Conservation (phyloP, 768 basidiomycete genomes). For the Boletus sensibilis region DNA sequence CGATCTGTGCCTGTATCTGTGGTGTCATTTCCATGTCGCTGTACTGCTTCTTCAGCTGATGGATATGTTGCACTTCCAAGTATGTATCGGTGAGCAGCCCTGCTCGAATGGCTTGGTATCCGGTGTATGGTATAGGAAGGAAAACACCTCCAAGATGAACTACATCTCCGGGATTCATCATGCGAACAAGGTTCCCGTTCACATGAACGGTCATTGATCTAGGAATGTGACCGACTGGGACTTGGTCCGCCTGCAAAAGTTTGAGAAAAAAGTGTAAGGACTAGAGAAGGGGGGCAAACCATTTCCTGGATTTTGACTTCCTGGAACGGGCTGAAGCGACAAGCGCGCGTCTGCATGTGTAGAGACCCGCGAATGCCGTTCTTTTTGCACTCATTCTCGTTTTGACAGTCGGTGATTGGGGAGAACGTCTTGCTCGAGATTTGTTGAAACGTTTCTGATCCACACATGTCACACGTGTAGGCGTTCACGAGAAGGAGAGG, state of each 20-base stretch:
- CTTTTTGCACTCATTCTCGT: conserved; percentile 78
- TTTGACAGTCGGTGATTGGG: conserved; percentile 87
- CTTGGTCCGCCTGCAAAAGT: conserved; percentile 82
- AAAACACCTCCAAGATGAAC: conserved; percentile 96
- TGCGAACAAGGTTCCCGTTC: conserved; percentile 83
- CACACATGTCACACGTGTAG: conserved; percentile 97
- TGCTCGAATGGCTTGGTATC: conserved; percentile 94
- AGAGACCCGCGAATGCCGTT: conserved; percentile 87
- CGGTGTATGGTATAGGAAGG: conserved; percentile 96
- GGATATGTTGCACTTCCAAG: conserved; percentile 85
- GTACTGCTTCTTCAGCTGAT: conserved; percentile 98
- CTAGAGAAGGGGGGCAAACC: conserved; percentile 44
- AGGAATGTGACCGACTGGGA: conserved; percentile 98
- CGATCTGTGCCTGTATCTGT: conserved; percentile 69
- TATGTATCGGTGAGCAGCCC: conserved; percentile 97
- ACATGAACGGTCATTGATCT: conserved; percentile 98
- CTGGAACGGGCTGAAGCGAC: conserved; percentile 96
- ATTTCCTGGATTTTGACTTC: conserved; percentile 99
- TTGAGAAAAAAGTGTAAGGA: conserved; percentile 5
- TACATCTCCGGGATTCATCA: conserved; percentile 94
- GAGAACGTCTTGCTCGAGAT: conserved; percentile 89
- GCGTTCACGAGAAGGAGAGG: conserved; percentile 96
- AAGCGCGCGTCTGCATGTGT: conserved; percentile 98
- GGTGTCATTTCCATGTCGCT: conserved; percentile 91
- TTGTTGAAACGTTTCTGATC: conserved; percentile 98